Evolutionary conservation across 2,329 filamentous ascomycete species (phyloP), one percentile per base, ranked within the genome.

Genomic region (Ophiosphaerella korrae): DNA sequence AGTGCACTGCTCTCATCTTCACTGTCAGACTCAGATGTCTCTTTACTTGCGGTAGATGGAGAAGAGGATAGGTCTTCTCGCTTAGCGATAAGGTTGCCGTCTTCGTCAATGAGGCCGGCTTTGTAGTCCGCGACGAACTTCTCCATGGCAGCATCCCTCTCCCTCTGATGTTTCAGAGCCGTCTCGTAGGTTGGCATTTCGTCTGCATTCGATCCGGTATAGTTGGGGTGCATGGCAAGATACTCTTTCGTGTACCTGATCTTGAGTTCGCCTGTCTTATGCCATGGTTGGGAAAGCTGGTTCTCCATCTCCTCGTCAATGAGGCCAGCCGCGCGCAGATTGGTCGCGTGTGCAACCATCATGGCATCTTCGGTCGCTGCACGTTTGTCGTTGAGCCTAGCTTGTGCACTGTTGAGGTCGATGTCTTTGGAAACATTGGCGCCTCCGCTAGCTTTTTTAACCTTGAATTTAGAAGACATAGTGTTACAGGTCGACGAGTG

Each of bases 91-190:
- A 9, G 8, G 6, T 58, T 55, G 3, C 59, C 63, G 2, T 57
- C 18, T 16, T 57, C 58, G 23, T 67, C 62, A 16, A 66, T 61
- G n/a, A 40, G 46, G 5, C 63, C 62, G 3, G 50, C 55, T 12
- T 46, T 8, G 16, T 33, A 68, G 8, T 61, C 57, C 14, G 39
- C 43, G 11, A 64, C 29, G 13, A 58, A 56, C 29, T 60, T 53
- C 35, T 53, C 39, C 36, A 48, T 23, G 8, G 42, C 49, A 7
- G 29, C 36, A 33, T 66, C 63, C 37, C 44, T 51, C 14, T 52
- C 46, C 33, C 50, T 56, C 42, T 60, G 53, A 24, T 44, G 43
- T 46, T 41, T 48, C 21, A 45, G 29, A 7, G 60, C 60, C 23
- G 48, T 50, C 26, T 59, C 48, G 3, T 59, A 26, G 1, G 50